Conservation (phyloP, 805 yeast genomes). For the Barnettozyma botsteinii region DNA sequence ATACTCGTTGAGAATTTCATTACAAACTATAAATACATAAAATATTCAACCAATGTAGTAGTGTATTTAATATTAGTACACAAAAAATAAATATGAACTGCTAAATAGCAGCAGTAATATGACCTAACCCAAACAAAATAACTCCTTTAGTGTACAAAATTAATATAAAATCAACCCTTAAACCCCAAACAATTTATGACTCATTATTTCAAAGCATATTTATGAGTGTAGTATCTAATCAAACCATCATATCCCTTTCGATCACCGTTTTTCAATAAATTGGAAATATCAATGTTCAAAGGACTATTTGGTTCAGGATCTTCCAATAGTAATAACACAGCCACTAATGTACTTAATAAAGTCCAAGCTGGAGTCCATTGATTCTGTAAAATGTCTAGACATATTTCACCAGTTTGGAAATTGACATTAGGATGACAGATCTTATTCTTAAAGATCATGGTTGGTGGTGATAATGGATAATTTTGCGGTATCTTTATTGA, state of each 20-base stretch:
- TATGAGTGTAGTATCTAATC: slow-evolving; percentile 34
- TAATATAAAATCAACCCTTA: no score
- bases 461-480: slow-evolving; percentile 61
- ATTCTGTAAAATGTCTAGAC: slow-evolving; percentile 55
- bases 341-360: slow-evolving; percentile 46
- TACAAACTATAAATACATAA: no score
- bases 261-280: slow-evolving; percentile 46
- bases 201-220: slow-evolving; percentile 15
- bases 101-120: no score
- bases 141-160: no score
- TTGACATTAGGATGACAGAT: slow-evolving; percentile 47
- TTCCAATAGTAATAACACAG: slow-evolving; percentile 49
- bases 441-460: slow-evolving; percentile 36
- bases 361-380: slow-evolving; percentile 79
- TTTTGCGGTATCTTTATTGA: slow-evolving; percentile 37
- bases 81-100: no score
- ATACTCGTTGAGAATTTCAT: no score
- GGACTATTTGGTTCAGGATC: slow-evolving; percentile 73
- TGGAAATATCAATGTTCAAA: slow-evolving; percentile 63
- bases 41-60: no score
- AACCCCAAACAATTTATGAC: not conserved
- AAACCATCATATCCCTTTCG: slow-evolving; percentile 36
- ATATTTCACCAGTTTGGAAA: slow-evolving; percentile 57
- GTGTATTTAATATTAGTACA: no score
- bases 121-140: no score